phyloP scores from a whole-genome alignment of 1,284 basidiomycete species.

The Tremellales sp. region DNA sequence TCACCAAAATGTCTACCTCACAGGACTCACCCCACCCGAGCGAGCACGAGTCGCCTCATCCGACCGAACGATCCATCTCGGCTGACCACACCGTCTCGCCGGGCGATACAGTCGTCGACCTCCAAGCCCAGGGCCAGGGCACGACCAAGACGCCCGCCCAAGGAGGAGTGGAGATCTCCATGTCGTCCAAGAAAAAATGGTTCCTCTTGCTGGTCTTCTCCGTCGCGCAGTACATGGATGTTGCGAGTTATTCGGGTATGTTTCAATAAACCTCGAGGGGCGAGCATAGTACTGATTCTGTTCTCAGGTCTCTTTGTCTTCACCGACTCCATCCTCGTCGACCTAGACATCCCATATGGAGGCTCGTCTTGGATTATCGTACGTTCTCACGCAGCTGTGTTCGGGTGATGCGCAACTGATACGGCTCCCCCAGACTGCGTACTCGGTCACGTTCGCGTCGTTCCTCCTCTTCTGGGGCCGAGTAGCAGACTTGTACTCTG shows the following conservation, averaged over 20 bases:
- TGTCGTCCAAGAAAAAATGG: no score
- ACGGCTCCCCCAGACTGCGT: constrained; percentile 27
- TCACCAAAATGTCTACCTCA: no score
- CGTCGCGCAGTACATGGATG: no score
- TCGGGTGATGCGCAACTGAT: background rate
- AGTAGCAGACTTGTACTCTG: constrained; percentile 36
- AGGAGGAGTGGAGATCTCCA: no score
- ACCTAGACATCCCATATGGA: constrained; percentile 13
- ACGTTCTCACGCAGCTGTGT: background rate
- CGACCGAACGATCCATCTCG: background rate
- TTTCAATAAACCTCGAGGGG: no score
- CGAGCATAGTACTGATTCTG: background rate
- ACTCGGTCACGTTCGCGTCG: constrained; percentile 40
- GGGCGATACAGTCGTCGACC: no score
- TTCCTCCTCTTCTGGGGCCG: constrained; percentile 41
- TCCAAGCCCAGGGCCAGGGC: no score
- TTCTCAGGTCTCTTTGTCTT: constrained; percentile 4
- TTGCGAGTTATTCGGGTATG: no score
- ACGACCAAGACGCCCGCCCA: no score
- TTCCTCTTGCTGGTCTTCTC: no score
- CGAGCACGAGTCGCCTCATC: no score
- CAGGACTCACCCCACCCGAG: no score
- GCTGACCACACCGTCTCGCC: background rate
- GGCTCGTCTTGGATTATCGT: constrained; percentile 14
- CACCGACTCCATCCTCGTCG: constrained; percentile 10